Evolutionary conservation across 1,284 basidiomycete genomes (phyloP).

Genomic region (Tetrapyrgos nigripes): DNA sequence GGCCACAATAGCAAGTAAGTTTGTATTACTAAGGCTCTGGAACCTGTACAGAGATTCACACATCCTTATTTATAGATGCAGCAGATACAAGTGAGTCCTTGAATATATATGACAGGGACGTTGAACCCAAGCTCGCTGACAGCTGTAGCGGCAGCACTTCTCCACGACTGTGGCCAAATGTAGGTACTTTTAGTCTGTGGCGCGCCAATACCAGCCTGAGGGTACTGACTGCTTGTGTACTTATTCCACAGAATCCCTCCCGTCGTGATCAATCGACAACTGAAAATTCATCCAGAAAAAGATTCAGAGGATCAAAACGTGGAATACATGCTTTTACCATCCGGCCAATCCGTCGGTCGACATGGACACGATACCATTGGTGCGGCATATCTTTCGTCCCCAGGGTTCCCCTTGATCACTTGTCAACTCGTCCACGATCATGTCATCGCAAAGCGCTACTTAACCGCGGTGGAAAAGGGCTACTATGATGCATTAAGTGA

Average conservation of each 20-base stretch:
- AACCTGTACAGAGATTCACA: neutral
- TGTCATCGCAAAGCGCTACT: conserved; percentile 17
- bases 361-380: conserved; percentile 13
- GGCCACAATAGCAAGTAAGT: conserved; percentile 6
- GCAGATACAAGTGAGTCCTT: conserved; percentile 8
- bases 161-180: conserved; percentile 14
- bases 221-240: neutral
- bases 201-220: neutral
- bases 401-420: conserved; percentile 8
- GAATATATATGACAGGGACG: neutral
- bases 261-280: neutral
- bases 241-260: neutral
- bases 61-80: conserved; percentile 7
- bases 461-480: conserved; percentile 11
- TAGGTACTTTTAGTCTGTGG: neutral
- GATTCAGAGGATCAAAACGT: too few relatives aligned
- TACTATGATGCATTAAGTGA: conserved; percentile 13
- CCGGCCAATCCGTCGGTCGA: conserved; percentile 9
- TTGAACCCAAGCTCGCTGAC: neutral
- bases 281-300: too few relatives aligned
- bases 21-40: neutral
- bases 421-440: conserved; percentile 14
- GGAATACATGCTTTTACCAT: conserved; percentile 4
- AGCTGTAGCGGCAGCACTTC: conserved; percentile 10
- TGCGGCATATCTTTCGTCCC: conserved; percentile 5